These are phyloP conservation scores for Kwoniella newhampshirensis DNA, from an alignment of 768 basidiomycete genomes.

Conservation along the genomic window DNA sequence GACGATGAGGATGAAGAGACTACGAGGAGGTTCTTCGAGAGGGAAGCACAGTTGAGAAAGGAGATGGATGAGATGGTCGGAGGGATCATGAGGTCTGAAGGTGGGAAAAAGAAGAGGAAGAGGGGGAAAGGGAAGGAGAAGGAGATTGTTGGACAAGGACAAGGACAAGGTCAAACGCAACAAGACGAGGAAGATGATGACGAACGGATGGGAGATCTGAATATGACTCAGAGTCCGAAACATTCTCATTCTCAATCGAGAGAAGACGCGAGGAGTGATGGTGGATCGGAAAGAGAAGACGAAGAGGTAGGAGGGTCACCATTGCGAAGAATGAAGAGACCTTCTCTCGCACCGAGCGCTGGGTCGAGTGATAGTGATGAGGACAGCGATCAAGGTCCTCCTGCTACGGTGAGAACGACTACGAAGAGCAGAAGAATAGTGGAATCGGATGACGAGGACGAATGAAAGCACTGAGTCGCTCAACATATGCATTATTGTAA, in stretches of 20 bases:
- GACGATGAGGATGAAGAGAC: conserved; percentile 72
- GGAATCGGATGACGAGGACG: conserved; percentile 11
- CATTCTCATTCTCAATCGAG: neutral
- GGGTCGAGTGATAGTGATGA: neutral
- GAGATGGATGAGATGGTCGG: conserved; percentile 42
- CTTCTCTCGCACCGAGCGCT: conserved; percentile 5
- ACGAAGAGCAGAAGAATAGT: conserved; percentile 4
- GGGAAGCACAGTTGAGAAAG: conserved; percentile 57
- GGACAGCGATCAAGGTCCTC: neutral
- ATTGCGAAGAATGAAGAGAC: neutral
- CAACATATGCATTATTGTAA: too few relatives aligned
- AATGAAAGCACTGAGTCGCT: neutral
- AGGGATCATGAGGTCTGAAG: conserved; percentile 24
- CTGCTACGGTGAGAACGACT: neutral
- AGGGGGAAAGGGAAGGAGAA: conserved; percentile 19
- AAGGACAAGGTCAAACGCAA: neutral
- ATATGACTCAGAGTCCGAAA: neutral
- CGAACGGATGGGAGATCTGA: neutral
- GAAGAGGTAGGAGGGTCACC: neutral
- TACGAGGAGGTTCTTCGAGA: conserved; percentile 64
- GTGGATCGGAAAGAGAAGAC: neutral
- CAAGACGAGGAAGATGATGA: neutral
- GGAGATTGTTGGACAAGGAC: conserved; percentile 3
- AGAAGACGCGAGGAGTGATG: neutral
- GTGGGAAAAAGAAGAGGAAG: conserved; percentile 16